A percentile compares a stretch with the other conserved stretches of the same genome.
These are phyloP conservation scores for Podila minutissima DNA, from an alignment of 192 early-diverging fungal genomes.

Conservation along the genomic window DNA sequence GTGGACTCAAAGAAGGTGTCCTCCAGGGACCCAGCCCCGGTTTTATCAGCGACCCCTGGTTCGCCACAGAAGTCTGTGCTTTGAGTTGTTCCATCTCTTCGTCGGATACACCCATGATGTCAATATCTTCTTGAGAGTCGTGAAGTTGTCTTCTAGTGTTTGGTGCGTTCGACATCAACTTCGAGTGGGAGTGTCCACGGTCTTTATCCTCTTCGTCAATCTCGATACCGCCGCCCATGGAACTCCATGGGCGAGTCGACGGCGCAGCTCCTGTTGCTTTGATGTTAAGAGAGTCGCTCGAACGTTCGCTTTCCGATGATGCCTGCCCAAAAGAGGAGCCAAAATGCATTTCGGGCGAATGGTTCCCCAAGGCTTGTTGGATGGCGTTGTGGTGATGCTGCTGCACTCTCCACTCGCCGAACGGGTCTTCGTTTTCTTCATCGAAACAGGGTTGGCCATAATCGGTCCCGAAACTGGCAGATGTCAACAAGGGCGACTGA, in stretches of 20 bases:
- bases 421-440: conserved; percentile 6
- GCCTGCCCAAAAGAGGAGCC: not conserved
- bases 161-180: not conserved
- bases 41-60: too few relatives aligned
- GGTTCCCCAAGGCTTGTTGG: not conserved
- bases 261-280: not conserved
- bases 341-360: not conserved
- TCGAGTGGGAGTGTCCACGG: not conserved
- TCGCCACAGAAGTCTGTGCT: too few relatives aligned
- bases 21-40: too few relatives aligned
- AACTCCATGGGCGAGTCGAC: not conserved
- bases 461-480: conserved; percentile 31
- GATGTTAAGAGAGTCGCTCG: not conserved
- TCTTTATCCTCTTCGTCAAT: not conserved
- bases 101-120: conserved; percentile 22
- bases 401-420: not conserved
- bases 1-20: not conserved
- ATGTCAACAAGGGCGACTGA: conserved; percentile 40
- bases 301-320: not conserved
- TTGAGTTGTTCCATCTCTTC: conserved; percentile 12
- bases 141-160: not conserved
- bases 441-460: not conserved
- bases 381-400: not conserved
- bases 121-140: conserved; percentile 8
- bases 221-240: not conserved